Base-by-base conservation (phyloP, 345 rosid genomes). In the Lenwebbia sp. region DNA sequence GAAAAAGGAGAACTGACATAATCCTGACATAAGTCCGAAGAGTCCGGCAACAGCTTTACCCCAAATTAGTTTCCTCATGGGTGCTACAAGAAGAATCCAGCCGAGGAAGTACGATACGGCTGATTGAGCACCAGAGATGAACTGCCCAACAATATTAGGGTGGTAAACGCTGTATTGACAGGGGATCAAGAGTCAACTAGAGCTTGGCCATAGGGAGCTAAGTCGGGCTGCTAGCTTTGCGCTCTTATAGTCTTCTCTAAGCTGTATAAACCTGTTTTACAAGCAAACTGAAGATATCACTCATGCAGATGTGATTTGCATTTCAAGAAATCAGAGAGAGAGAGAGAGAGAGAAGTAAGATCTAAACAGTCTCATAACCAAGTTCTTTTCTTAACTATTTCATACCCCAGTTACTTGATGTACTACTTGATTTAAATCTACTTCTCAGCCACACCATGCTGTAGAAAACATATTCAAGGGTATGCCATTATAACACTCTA, bases 181-280 rank as follows among this genome's bases (percentile, higher is more conserved):
- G 33, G 52, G 40, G 10, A 76, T 82, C 57, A 22, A 47, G 81
- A 26, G 82, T 92, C 88, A 95, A 87, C 94, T 89, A 89, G 91
- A 92, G 93, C 96, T 92, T 88, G 98, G 88, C 96, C 93, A 95
- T 54, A 97, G 86, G 26, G 97, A 92, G 93, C 96, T 91, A 84
- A 98, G 98, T 88, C 82, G 94, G n/a, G 98, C 83, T 41, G 98
- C 98, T 44, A 98, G 96, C 90, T 94, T 98, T 53, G 98, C 97
- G 85, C 98, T 94, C 91, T 96, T 98, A 89, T 94, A 95, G 89
- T 98, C 99, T 85, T 98, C 99, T 85, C 99, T 90, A 60, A 98
- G 96, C 88, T 95, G 98, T 85, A 98, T 94, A 90, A 96, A 98
- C 95, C 99, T 96, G 94, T 54, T 88, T 53, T 82, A 53, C 51